These are phyloP conservation scores for Rubia occidens DNA, from an alignment of 305 asterid genomes.

Conservation along the genomic window DNA sequence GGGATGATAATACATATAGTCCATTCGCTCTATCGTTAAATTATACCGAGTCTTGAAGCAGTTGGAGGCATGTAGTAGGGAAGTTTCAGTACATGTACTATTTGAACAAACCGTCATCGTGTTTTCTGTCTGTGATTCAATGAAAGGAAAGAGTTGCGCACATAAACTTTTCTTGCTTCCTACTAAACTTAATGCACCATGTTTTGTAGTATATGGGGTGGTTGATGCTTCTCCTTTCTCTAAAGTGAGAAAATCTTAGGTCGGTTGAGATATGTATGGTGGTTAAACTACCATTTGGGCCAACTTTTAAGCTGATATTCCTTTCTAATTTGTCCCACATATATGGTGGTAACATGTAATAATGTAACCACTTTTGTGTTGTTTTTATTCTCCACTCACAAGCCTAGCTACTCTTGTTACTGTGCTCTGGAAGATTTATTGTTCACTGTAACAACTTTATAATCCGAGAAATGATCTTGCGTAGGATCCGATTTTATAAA, in stretches of 20 bases:
- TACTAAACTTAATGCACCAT: neutral
- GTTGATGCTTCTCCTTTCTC: neutral
- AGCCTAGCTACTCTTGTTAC: neutral
- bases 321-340: neutral
- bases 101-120: neutral
- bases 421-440: neutral
- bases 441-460: neutral
- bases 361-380: neutral
- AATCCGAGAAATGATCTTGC: neutral
- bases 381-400: neutral
- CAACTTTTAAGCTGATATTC: slow-evolving; percentile 6
- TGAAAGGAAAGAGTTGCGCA: neutral
- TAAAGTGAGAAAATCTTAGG: slow-evolving; percentile 6
- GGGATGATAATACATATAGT: neutral
- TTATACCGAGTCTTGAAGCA: neutral
- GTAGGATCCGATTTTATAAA: neutral
- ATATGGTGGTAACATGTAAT: neutral
- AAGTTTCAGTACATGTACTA: neutral
- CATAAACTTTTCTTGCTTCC: neutral
- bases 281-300: slow-evolving; percentile 5
- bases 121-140: neutral
- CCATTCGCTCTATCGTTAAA: neutral
- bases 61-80: neutral
- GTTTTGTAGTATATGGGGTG: neutral
- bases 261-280: neutral